A percentile compares a stretch with the other conserved stretches of the same genome.
phyloP scores from a whole-genome alignment of 495 filamentous ascomycete species.

The Opeltia flavorubescens region DNA sequence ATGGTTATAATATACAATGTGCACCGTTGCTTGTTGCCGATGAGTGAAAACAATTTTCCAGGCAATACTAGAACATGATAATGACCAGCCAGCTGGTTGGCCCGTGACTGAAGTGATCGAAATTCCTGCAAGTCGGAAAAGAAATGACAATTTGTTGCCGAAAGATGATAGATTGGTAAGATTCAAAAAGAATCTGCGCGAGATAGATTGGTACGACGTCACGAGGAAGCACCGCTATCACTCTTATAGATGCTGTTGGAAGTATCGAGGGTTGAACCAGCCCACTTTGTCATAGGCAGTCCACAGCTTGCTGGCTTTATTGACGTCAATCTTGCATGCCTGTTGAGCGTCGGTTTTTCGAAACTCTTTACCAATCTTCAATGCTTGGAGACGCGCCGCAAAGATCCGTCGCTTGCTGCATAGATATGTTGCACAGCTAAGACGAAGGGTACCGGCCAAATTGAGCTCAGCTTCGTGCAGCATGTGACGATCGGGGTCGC shows the following conservation, averaged over 20 bases:
- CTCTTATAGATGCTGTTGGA: slow-evolving; percentile 29
- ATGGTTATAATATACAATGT: no score
- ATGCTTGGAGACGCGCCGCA: slow-evolving; percentile 52
- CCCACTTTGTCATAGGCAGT: slow-evolving; percentile 79
- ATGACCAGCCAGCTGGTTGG: neutral
- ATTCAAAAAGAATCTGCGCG: no score
- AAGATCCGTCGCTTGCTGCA: slow-evolving; percentile 95
- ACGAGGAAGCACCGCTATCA: neutral
- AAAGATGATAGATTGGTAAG: neutral
- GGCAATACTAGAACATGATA: no score
- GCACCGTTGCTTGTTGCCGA: no score
- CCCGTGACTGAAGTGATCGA: neutral
- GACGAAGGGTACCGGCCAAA: slow-evolving; percentile 65
- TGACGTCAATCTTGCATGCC: slow-evolving; percentile 95
- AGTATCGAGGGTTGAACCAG: slow-evolving; percentile 60
- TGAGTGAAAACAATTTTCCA: no score
- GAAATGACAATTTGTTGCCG: neutral
- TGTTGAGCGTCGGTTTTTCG: slow-evolving; percentile 96
- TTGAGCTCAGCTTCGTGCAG: slow-evolving; percentile 69
- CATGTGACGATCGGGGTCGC: slow-evolving; percentile 61
- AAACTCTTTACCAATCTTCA: slow-evolving; percentile 69
- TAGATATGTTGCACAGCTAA: slow-evolving; percentile 83
- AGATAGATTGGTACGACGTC: no score
- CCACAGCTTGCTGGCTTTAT: slow-evolving; percentile 96
- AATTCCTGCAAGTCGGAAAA: neutral